These are phyloP conservation scores for Fusarium sp. DNA, from an alignment of 2,329 filamentous ascomycete genomes.

Conservation along the genomic window DNA sequence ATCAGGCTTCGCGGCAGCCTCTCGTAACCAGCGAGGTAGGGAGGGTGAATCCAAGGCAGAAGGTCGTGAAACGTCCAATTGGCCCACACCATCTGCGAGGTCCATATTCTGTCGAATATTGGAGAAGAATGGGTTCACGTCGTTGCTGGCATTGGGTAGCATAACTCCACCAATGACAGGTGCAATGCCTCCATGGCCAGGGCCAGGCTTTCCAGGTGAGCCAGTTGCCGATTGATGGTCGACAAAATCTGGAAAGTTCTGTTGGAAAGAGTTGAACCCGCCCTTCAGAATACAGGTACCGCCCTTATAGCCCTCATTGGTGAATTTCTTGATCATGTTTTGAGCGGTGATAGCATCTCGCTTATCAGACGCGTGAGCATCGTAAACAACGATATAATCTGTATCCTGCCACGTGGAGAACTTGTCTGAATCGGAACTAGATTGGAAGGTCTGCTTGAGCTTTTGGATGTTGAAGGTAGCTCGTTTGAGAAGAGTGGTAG, in stretches of 20 bases:
- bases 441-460: constrained; percentile 87
- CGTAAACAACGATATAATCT: constrained; percentile 88
- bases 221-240: constrained; percentile 64
- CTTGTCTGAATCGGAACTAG: constrained; percentile 75
- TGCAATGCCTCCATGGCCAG: constrained; percentile 61
- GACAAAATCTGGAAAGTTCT: constrained; percentile 75
- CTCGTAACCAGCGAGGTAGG: constrained; percentile 83
- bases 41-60: constrained; percentile 61
- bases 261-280: constrained; percentile 83
- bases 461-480: constrained; percentile 92
- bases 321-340: constrained; percentile 95
- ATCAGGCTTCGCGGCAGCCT: constrained; percentile 76
- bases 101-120: constrained; percentile 99
- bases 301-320: constrained; percentile 84
- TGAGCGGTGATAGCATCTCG: constrained; percentile 85
- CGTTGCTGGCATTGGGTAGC: constrained; percentile 78
- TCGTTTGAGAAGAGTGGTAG: constrained; percentile 91
- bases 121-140: constrained; percentile 90
- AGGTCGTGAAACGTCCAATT: constrained; percentile 72
- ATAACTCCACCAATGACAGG: constrained; percentile 92
- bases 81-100: constrained; percentile 91
- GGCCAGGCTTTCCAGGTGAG: constrained; percentile 63
- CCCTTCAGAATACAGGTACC: constrained; percentile 82
- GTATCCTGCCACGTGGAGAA: constrained; percentile 84
- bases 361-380: constrained; percentile 80